A percentile compares a stretch with the other conserved stretches of the same genome.
These are phyloP conservation scores for Allantophomopsis lycopodina DNA, from an alignment of 2,329 filamentous ascomycete genomes.

Conservation along the genomic window DNA sequence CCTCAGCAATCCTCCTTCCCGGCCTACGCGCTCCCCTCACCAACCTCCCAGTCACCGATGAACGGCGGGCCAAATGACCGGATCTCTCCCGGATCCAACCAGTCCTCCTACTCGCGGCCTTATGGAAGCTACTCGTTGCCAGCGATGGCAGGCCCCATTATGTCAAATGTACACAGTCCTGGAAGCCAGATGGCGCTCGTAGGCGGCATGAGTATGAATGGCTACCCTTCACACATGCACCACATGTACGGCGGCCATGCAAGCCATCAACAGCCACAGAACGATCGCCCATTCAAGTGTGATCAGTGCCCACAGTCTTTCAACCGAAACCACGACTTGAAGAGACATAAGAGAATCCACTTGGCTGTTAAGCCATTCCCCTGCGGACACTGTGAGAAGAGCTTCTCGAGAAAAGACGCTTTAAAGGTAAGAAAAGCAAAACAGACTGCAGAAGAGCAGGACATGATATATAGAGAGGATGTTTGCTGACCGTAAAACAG, in stretches of 20 bases:
- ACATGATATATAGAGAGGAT: neutral
- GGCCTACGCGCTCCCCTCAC: slow-evolving; percentile 33
- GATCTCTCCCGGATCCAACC: slow-evolving; percentile 22
- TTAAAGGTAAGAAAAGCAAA: slow-evolving; percentile 59
- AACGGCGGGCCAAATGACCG: slow-evolving; percentile 23
- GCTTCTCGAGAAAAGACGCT: slow-evolving; percentile 91
- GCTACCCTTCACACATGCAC: slow-evolving; percentile 33
- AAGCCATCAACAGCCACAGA: slow-evolving; percentile 34
- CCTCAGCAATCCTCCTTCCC: slow-evolving; percentile 31
- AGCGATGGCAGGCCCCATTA: slow-evolving; percentile 51
- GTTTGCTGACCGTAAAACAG: slow-evolving; percentile 24
- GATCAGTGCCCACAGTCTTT: slow-evolving; percentile 88
- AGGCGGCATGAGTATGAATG: slow-evolving; percentile 29
- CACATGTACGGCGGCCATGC: slow-evolving; percentile 49
- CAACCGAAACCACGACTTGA: slow-evolving; percentile 91
- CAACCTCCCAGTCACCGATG: slow-evolving; percentile 27
- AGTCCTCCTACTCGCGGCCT: slow-evolving; percentile 27
- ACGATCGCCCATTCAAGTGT: slow-evolving; percentile 88
- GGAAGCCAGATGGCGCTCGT: slow-evolving; percentile 60
- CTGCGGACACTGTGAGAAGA: slow-evolving; percentile 85
- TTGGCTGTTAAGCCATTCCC: slow-evolving; percentile 92
- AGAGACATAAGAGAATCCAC: slow-evolving; percentile 91
- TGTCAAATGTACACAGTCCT: slow-evolving; percentile 68
- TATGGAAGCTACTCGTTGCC: slow-evolving; percentile 42
- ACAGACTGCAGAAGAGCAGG: neutral